Evolutionary conservation across 495 filamentous ascomycete genomes (phyloP).

Genomic region (Penicillium crystallinum): DNA sequence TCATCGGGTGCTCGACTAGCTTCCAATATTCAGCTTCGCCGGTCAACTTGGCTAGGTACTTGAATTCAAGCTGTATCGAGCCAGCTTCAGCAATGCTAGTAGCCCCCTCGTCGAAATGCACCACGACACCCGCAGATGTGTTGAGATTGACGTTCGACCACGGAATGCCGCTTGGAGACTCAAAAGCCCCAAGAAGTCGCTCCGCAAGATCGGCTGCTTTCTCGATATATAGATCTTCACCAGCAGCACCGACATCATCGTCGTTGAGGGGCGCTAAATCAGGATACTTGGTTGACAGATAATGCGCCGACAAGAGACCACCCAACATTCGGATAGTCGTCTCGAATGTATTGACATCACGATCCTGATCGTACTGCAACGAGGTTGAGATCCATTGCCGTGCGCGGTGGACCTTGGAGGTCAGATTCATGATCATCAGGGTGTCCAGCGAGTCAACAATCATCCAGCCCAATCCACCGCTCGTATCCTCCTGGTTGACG

Average conservation of each 20-base stretch:
- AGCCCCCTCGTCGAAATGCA: constrained; percentile 81
- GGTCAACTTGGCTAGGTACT: constrained; percentile 92
- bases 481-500: constrained; percentile 73
- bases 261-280: constrained; percentile 59
- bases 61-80: constrained; percentile 91
- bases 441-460: constrained; percentile 96
- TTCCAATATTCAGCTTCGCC: constrained; percentile 91
- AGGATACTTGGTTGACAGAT: constrained; percentile 72
- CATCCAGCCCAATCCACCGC: constrained; percentile 81
- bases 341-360: constrained; percentile 96
- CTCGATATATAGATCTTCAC: constrained; percentile 90
- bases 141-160: constrained; percentile 87
- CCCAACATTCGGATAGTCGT: constrained; percentile 98
- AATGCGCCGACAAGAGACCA: constrained; percentile 89
- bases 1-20: constrained; percentile 82
- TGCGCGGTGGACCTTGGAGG: constrained; percentile 76
- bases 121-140: constrained; percentile 63
- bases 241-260: constrained; percentile 59
- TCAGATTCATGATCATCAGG: constrained; percentile 97
- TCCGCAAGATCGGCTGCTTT: constrained; percentile 92
- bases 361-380: constrained; percentile 81
- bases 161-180: constrained; percentile 78
- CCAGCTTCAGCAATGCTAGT: constrained; percentile 92
- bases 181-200: constrained; percentile 79
- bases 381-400: constrained; percentile 84